Percentiles rank a stretch among this genome's conserved stretches.
phyloP scores from a whole-genome alignment of 2,329 filamentous ascomycete species.

The Fusarium metavorans region DNA sequence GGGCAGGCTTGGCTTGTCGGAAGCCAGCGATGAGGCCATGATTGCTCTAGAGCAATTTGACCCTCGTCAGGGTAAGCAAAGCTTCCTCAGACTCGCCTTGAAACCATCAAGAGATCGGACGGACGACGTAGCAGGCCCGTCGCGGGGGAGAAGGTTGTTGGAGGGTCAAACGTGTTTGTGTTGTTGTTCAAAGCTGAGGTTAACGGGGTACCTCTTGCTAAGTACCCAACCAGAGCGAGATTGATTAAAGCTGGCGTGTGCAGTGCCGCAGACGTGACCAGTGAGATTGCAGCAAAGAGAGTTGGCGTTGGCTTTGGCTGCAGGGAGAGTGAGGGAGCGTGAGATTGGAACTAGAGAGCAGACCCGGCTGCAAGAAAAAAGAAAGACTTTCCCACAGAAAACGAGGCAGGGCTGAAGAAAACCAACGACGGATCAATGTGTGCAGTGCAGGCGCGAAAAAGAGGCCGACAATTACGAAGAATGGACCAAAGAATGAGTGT shows the following conservation, averaged over 20 bases:
- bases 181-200: slow-evolving; percentile 31
- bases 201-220: slow-evolving; percentile 28
- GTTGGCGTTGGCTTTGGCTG: slow-evolving; percentile 22
- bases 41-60: slow-evolving; percentile 38
- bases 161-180: slow-evolving; percentile 33
- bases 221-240: slow-evolving; percentile 21
- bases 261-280: slow-evolving; percentile 24
- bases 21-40: slow-evolving; percentile 59
- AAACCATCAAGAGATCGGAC: slow-evolving; percentile 45
- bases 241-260: slow-evolving; percentile 42
- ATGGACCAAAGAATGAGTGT: slow-evolving; percentile 18
- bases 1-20: slow-evolving; percentile 57
- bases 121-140: slow-evolving; percentile 44
- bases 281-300: slow-evolving; percentile 38
- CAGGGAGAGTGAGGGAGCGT: slow-evolving; percentile 36
- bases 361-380: slow-evolving; percentile 44
- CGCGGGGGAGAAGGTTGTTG: slow-evolving; percentile 33
- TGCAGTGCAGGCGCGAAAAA: not conserved
- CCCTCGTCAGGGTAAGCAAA: slow-evolving; percentile 37
- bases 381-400: slow-evolving; percentile 23
- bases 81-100: slow-evolving; percentile 42
- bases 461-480: not conserved
- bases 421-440: not conserved
- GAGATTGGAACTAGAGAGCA: slow-evolving; percentile 43
- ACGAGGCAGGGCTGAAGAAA: slow-evolving; percentile 12